Base-by-base conservation (phyloP, 1,284 basidiomycete genomes). In the Cryptococcus sp. region DNA sequence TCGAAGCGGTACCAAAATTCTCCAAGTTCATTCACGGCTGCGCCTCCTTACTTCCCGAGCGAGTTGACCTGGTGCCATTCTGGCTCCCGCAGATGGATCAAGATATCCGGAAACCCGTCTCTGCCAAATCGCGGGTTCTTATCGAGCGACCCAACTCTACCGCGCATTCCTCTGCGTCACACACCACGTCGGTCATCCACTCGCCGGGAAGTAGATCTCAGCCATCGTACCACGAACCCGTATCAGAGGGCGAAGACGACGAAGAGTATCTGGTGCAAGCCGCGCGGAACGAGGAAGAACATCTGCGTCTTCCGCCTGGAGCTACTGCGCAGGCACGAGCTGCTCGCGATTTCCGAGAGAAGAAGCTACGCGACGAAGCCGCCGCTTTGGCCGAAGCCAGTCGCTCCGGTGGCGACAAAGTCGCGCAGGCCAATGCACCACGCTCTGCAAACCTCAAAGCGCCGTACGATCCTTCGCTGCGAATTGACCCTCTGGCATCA, bases 31-130 rank as follows among this genome's bases (percentile, higher is more conserved):
- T 98, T 65, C 95, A 98, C 74, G 95, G 95, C 25, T 99, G 95
- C 72, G 89, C 95, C 1, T 95, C 93, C 0, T 82, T 98, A 0
- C 80, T 99, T 8, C 91, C 94, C 39, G 87, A 93, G 75, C 89
- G 95, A 46, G 95, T 98, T 55, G 91, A 98, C 72, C 85, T 99
- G n/a, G 90, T 99, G 17, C 95, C 95, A 4, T 99, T 98, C 84
- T 99, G 95, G 95, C 85, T 98, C 4, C 65, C 52, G 50, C 65
- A 75, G 90, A 90, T 95, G 92, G 92, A 93, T 58, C 89, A 86
- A 56, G 91, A 95, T 70, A 97, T 96, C 69, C 84, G 91, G 56
- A 95, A 95, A 76, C 90, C 91, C 4, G 88, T 88, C 60, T 88
- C 85, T 85, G 89, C 60, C 85, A 87, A 66, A 79, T 79, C 67